Percentiles rank a stretch among this genome's conserved stretches.
Conservation (phyloP, 176 grass and related monocot species). For the Chloris gayana region DNA sequence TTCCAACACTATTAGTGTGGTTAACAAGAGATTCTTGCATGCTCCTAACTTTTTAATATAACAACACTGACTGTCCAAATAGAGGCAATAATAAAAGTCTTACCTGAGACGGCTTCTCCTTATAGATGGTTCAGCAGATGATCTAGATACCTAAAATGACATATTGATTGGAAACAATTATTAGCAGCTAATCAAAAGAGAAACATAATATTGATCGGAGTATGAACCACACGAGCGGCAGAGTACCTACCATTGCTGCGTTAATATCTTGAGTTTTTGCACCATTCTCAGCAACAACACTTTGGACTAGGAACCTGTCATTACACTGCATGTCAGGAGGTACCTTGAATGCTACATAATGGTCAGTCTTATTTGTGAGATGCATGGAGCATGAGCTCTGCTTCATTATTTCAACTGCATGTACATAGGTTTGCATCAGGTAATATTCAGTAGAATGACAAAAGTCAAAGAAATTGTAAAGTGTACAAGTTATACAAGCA, state of each 20-base stretch:
- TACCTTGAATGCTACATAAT: slow-evolving; percentile 96
- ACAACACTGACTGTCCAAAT: background rate
- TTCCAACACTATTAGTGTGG: background rate
- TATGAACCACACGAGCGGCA: slow-evolving; percentile 11
- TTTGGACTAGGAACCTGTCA: slow-evolving; percentile 97
- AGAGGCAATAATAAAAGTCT: slow-evolving; percentile 19
- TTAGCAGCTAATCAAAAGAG: slow-evolving; percentile 18
- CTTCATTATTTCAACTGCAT: slow-evolving; percentile 87
- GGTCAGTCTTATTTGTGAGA: slow-evolving; percentile 93
- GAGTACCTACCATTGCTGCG: slow-evolving; percentile 60
- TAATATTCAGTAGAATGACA: background rate
- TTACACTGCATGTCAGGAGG: slow-evolving; percentile 85
- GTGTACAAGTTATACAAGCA: background rate
- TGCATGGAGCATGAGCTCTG: slow-evolving; percentile 96
- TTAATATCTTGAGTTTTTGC: slow-evolving; percentile 69
- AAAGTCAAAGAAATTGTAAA: slow-evolving; percentile 1
- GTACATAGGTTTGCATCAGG: slow-evolving; percentile 16
- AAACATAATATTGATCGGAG: background rate
- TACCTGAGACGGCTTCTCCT: slow-evolving; percentile 78
- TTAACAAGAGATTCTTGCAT: slow-evolving; percentile 11
- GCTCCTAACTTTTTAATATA: slow-evolving; percentile 23
- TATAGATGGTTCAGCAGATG: slow-evolving; percentile 65
- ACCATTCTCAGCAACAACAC: slow-evolving; percentile 68
- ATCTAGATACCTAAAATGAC: slow-evolving; percentile 61
- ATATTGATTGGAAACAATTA: slow-evolving; percentile 29